These are phyloP conservation scores for Pseudogymnoascus sp. DNA, from an alignment of 2,329 filamentous ascomycete genomes.

Conservation along the genomic window DNA sequence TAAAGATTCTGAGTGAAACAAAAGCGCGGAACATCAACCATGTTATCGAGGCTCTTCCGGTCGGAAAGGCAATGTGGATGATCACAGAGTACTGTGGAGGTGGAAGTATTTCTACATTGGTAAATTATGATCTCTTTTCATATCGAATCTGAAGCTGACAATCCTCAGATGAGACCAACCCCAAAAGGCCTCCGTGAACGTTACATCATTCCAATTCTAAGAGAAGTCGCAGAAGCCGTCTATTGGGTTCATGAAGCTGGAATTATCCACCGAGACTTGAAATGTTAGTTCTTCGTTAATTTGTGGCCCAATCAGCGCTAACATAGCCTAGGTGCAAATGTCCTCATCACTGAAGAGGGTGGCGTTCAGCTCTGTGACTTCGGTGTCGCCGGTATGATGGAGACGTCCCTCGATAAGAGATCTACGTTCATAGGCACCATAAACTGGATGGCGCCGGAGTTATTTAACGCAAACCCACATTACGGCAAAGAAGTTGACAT, in stretches of 20 bases:
- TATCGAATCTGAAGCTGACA: slow-evolving; percentile 23
- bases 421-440: slow-evolving; percentile 76
- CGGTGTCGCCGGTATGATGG: slow-evolving; percentile 71
- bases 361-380: slow-evolving; percentile 78
- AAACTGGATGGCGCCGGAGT: slow-evolving; percentile 80
- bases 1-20: slow-evolving; percentile 65
- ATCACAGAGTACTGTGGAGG: slow-evolving; percentile 81
- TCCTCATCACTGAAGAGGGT: slow-evolving; percentile 69
- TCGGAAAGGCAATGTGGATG: slow-evolving; percentile 79
- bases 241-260: slow-evolving; percentile 61
- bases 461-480: slow-evolving; percentile 56
- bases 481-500: slow-evolving; percentile 72
- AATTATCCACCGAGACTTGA: slow-evolving; percentile 65
- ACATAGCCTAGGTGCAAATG: slow-evolving; percentile 51
- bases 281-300: slow-evolving; percentile 38
- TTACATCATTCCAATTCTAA: slow-evolving; percentile 60
- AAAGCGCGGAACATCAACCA: slow-evolving; percentile 74
- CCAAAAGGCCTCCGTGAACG: slow-evolving; percentile 61
- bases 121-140: slow-evolving; percentile 40
- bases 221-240: slow-evolving; percentile 59
- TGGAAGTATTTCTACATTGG: slow-evolving; percentile 68
- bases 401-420: slow-evolving; percentile 67
- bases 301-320: slow-evolving; percentile 11
- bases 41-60: slow-evolving; percentile 69
- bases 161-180: slow-evolving; percentile 51